Percentiles rank a stretch among this genome's conserved stretches.
phyloP scores from a whole-genome alignment of 163 green algal species.

The Coccomyxa subellipsoidea region DNA sequence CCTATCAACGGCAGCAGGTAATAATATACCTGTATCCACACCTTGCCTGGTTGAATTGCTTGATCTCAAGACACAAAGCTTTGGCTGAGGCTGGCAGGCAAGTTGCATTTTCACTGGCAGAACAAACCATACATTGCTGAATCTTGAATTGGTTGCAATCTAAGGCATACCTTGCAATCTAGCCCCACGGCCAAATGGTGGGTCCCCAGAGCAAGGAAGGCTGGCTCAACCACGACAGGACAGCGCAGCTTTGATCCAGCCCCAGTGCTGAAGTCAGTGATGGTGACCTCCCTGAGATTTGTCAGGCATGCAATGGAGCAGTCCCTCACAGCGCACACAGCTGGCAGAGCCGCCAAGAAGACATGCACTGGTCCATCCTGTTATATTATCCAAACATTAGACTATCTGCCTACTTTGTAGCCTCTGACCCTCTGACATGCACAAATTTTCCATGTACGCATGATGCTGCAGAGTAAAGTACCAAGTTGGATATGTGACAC shows the following conservation, averaged over 20 bases:
- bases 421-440: too few species aligned
- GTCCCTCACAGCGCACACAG: constrained; percentile 18
- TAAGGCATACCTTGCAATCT: not conserved
- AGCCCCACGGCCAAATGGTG: not conserved
- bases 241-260: not conserved
- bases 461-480: too few species aligned
- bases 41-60: too few species aligned
- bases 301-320: constrained; percentile 26
- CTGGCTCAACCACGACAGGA: not conserved
- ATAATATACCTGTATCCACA: not conserved
- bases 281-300: constrained; percentile 30
- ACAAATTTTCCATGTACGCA: too few species aligned
- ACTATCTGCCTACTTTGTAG: too few species aligned
- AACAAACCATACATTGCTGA: too few species aligned
- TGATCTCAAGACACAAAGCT: too few species aligned
- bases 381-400: too few species aligned
- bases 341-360: constrained; percentile 33
- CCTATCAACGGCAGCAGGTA: not conserved
- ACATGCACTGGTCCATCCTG: not conserved
- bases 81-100: too few species aligned
- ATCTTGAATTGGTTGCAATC: too few species aligned
- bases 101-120: too few species aligned
- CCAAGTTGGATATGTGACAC: too few species aligned
- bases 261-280: constrained; percentile 19
- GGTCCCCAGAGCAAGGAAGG: not conserved